phyloP scores from a whole-genome alignment of 2,329 filamentous ascomycete genomes.

The Sporothrix schenckii region DNA sequence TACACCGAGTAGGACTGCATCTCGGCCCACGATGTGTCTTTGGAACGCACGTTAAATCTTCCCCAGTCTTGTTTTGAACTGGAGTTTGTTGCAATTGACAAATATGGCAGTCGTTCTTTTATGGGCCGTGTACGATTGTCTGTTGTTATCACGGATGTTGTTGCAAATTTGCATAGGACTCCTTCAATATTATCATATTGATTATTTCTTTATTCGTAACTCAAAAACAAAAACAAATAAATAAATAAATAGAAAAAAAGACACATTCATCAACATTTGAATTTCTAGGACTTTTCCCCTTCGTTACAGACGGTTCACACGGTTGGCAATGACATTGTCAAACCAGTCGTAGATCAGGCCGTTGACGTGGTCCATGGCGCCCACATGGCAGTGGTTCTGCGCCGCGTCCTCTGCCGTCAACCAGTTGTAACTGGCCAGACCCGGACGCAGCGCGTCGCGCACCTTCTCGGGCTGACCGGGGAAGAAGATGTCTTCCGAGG shows the following conservation, averaged over 20 bases:
- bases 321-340: conserved; percentile 17
- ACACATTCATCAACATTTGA: neutral
- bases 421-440: conserved; percentile 34
- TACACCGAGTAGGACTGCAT: conserved; percentile 7
- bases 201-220: neutral
- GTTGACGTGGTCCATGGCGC: conserved; percentile 34
- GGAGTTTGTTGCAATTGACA: neutral
- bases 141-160: neutral
- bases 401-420: conserved; percentile 36
- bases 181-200: neutral
- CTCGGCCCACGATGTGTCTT: neutral
- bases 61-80: neutral
- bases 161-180: neutral
- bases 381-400: conserved; percentile 38
- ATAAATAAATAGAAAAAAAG: neutral
- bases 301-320: neutral
- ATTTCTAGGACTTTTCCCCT: neutral
- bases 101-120: neutral
- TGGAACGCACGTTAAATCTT: conserved; percentile 5
- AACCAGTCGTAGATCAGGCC: conserved; percentile 39
- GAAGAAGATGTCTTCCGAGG: conserved; percentile 31
- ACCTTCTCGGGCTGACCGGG: conserved; percentile 35
- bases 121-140: neutral
- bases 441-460: conserved; percentile 35
- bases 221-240: too few species aligned